A percentile compares a stretch with the other conserved stretches of the same genome.
Evolutionary conservation across 306 rosid species (phyloP).

Genomic region (Trifolium fragiferum): DNA sequence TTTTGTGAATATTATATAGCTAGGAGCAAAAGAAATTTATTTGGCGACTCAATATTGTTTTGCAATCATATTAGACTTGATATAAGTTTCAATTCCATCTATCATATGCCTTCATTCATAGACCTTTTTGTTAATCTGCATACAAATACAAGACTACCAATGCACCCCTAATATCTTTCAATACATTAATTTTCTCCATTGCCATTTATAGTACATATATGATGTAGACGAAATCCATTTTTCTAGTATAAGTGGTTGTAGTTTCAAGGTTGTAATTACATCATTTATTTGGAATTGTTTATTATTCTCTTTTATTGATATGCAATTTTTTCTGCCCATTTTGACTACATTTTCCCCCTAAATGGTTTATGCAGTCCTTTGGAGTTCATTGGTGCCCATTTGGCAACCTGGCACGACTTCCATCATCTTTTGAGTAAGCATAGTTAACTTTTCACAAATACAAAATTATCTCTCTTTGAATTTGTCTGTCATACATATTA

Average conservation of each 20-base stretch:
- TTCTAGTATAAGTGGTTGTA: neutral
- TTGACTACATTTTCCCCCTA: conserved; percentile 28
- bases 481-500: conserved; percentile 24
- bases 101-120: conserved; percentile 23
- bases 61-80: neutral
- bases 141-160: conserved; percentile 15
- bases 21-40: neutral
- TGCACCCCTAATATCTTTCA: conserved; percentile 12
- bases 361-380: conserved; percentile 78
- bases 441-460: conserved; percentile 36
- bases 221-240: conserved; percentile 21
- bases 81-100: neutral
- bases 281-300: conserved; percentile 14
- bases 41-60: conserved; percentile 18
- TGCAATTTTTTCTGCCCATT: conserved; percentile 14
- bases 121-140: conserved; percentile 2
- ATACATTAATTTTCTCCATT: conserved; percentile 23
- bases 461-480: conserved; percentile 32
- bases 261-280: conserved; percentile 27
- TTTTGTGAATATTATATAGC: conserved; percentile 22
- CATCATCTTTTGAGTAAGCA: conserved; percentile 94
- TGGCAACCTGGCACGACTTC: conserved; percentile 81
- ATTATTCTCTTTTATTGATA: conserved; percentile 8
- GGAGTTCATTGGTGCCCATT: conserved; percentile 99
- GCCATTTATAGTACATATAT: conserved; percentile 9